Conservation (phyloP, 176 grass and related monocot species). For the Microstegium vimineum region DNA sequence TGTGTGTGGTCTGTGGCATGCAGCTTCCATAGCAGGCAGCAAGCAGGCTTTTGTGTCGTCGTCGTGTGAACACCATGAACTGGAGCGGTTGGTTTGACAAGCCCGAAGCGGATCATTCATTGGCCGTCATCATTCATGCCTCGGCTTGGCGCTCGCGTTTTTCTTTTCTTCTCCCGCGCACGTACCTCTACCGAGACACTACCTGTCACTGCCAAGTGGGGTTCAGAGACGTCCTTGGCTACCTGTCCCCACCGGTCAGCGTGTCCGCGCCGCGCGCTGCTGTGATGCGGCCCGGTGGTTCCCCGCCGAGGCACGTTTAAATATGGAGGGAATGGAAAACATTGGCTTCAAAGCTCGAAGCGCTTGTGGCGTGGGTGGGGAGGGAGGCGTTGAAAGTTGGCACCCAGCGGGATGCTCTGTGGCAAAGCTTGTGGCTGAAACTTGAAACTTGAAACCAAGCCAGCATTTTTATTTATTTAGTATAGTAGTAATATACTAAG, state of each 20-base stretch:
- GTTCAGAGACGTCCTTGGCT: fast-evolving
- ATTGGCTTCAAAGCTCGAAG: slow-evolving; percentile 26
- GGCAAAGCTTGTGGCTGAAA: background rate
- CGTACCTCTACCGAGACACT: background rate
- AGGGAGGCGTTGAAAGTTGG: slow-evolving; percentile 6
- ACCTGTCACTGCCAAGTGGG: background rate
- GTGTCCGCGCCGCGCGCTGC: too few species aligned
- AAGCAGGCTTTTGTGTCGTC: too few species aligned
- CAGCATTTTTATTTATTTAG: too few species aligned
- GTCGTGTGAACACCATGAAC: slow-evolving; percentile 33
- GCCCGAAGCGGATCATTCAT: background rate
- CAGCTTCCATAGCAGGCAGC: too few species aligned
- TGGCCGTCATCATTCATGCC: slow-evolving; percentile 11
- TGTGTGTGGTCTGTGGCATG: background rate
- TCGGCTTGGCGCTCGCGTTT: background rate
- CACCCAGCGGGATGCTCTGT: background rate
- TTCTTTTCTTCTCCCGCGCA: background rate
- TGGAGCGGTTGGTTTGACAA: background rate
- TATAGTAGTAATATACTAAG: too few species aligned
- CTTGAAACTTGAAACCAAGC: too few species aligned
- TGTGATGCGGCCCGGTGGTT: background rate
- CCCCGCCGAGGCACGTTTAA: slow-evolving; percentile 5
- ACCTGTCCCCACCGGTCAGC: fast-evolving
- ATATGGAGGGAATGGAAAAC: slow-evolving; percentile 39
- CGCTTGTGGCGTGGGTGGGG: background rate